Percentiles rank a stretch among this genome's conserved stretches.
Evolutionary conservation across 2,329 filamentous ascomycete species (phyloP).

Genomic region (Chaetomiaceae sp.): DNA sequence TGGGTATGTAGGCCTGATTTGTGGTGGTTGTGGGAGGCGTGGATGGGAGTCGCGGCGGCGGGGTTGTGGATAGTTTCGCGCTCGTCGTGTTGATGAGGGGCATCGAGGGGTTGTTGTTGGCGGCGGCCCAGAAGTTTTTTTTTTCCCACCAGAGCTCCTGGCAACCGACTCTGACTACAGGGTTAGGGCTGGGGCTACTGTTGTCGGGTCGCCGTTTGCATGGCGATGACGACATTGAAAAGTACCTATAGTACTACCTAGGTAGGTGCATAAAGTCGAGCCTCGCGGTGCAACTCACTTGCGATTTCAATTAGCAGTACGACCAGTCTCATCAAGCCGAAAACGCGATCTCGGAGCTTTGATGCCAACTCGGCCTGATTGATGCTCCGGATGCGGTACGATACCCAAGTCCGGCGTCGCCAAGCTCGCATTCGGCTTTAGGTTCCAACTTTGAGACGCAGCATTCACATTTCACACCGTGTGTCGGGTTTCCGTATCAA

Average conservation of each 20-base stretch:
- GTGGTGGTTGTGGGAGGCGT: not conserved
- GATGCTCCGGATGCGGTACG: not conserved
- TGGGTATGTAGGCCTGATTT: not conserved
- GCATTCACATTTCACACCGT: not conserved
- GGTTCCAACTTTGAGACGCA: not conserved
- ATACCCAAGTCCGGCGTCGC: no score
- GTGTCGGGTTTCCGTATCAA: not conserved
- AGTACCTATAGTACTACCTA: no score
- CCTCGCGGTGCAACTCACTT: no score
- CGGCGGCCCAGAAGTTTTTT: conserved; percentile 18
- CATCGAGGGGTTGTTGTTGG: conserved; percentile 23
- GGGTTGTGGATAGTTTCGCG: no score
- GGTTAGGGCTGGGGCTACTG: conserved; percentile 15
- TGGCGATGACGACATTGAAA: conserved; percentile 8
- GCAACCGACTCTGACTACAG: not conserved
- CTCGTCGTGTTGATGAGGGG: no score
- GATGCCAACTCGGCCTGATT: not conserved
- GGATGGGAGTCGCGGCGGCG: not conserved
- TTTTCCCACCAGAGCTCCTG: not conserved
- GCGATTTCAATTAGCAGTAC: no score
- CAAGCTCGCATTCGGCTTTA: not conserved
- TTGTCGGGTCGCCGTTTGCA: no score
- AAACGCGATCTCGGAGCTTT: no score
- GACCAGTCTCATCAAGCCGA: no score
- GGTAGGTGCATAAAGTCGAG: no score